These are phyloP conservation scores for Volvox reticuliferus DNA, from an alignment of 139 green algal species.

Conservation along the genomic window DNA sequence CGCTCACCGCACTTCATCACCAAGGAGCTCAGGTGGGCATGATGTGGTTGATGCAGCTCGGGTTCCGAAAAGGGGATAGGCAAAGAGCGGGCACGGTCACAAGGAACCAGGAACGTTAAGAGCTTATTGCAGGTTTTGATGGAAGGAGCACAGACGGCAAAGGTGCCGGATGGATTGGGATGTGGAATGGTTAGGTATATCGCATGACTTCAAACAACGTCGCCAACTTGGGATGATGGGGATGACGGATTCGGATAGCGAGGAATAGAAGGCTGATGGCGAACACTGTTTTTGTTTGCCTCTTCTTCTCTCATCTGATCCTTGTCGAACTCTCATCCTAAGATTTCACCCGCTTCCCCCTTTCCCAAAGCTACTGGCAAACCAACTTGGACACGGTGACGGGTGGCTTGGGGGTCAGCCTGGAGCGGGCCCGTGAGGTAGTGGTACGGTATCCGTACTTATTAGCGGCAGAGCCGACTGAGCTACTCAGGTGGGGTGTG, in stretches of 20 bases:
- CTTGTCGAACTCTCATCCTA: neutral
- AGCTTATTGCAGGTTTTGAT: too few relatives aligned
- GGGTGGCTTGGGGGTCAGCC: neutral
- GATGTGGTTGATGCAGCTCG: too few relatives aligned
- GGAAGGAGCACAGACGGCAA: too few relatives aligned
- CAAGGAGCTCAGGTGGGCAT: slow-evolving; percentile 19
- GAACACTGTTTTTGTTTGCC: neutral
- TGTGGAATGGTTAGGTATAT: neutral
- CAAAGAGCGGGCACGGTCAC: too few relatives aligned
- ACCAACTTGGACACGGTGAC: slow-evolving; percentile 44
- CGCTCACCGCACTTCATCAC: slow-evolving; percentile 41
- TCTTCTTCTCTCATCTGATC: neutral
- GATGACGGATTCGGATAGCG: neutral
- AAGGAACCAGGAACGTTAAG: too few relatives aligned
- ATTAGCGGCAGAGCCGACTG: neutral
- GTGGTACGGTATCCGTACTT: slow-evolving; percentile 8
- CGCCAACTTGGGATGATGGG: neutral
- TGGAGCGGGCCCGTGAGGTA: slow-evolving; percentile 1
- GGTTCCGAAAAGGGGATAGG: too few relatives aligned
- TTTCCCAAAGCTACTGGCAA: slow-evolving; percentile 46
- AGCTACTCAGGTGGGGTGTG: neutral
- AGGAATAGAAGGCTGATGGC: neutral
- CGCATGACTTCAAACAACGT: neutral
- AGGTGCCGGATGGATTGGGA: too few relatives aligned
- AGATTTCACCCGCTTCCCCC: neutral